phyloP scores from a whole-genome alignment of 2,329 filamentous ascomycete genomes.

The Myriosclerotinia curreyana region DNA sequence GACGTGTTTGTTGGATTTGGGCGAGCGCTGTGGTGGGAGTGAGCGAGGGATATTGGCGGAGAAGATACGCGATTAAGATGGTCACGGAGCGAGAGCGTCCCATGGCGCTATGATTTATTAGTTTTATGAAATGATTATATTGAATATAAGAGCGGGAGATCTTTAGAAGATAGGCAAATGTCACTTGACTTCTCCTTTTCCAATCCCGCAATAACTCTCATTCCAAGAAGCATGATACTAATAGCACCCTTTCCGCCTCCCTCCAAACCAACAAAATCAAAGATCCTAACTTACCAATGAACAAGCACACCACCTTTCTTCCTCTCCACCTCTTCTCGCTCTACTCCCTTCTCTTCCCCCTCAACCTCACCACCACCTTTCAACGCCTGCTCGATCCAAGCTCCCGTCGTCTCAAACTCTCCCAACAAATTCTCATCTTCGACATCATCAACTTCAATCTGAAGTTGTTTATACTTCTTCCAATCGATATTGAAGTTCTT shows the following conservation, averaged over 20 bases:
- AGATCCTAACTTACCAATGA: constrained; percentile 59
- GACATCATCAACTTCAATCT: constrained; percentile 85
- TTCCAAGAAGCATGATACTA: neutral
- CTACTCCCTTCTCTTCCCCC: constrained; percentile 35
- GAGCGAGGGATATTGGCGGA: constrained; percentile 60
- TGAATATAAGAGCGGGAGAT: neutral
- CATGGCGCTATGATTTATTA: constrained; percentile 67
- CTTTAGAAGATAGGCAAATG: neutral
- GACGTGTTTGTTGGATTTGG: constrained; percentile 65
- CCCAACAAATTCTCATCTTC: constrained; percentile 84
- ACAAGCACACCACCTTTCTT: constrained; percentile 60
- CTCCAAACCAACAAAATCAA: constrained; percentile 25
- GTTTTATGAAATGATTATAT: neutral
- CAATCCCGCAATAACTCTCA: neutral
- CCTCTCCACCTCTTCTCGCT: constrained; percentile 51
- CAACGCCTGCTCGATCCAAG: constrained; percentile 79
- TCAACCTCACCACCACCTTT: constrained; percentile 47
- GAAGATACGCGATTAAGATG: constrained; percentile 78
- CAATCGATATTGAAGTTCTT: constrained; percentile 48
- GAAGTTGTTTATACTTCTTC: constrained; percentile 65
- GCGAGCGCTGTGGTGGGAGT: constrained; percentile 56
- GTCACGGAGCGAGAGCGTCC: constrained; percentile 92
- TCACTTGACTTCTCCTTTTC: constrained; percentile 1
- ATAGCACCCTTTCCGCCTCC: neutral
- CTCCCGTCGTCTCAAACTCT: constrained; percentile 73